These are phyloP conservation scores for Sanghuangporus sanghuang DNA, from an alignment of 1,284 basidiomycete genomes.

Conservation along the genomic window DNA sequence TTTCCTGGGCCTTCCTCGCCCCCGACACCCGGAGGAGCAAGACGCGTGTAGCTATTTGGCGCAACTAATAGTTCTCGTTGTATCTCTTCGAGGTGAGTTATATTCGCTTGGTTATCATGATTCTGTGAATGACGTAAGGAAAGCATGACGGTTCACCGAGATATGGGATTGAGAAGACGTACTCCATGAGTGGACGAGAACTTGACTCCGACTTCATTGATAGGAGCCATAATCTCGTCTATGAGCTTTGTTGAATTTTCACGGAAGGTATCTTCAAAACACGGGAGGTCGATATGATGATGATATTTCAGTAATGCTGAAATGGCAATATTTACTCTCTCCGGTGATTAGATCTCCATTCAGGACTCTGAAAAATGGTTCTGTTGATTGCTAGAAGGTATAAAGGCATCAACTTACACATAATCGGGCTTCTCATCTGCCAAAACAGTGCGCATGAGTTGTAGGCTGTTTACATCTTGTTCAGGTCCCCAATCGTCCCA, in stretches of 20 bases:
- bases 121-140: conserved; percentile 13
- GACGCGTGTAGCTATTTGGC: conserved; percentile 57
- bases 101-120: conserved; percentile 26
- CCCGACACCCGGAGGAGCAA: conserved; percentile 52
- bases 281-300: not conserved
- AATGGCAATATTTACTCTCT: conserved; percentile 40
- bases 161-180: not conserved
- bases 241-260: conserved; percentile 48
- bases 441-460: conserved; percentile 50
- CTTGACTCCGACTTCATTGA: conserved; percentile 41
- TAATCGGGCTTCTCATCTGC: conserved; percentile 54
- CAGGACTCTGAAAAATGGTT: conserved; percentile 37
- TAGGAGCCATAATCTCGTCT: conserved; percentile 43
- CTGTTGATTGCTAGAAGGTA: not conserved
- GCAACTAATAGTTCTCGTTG: conserved; percentile 35
- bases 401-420: conserved; percentile 38
- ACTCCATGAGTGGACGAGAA: conserved; percentile 39
- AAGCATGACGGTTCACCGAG: not conserved
- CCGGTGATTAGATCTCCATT: conserved; percentile 66
- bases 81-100: conserved; percentile 31
- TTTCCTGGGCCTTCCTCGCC: conserved; percentile 57
- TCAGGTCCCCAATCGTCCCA: conserved; percentile 61
- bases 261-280: conserved; percentile 51
- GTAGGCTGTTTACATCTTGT: conserved; percentile 53
- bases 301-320: not conserved